These are phyloP conservation scores for Arthrobotrys conoides DNA, from an alignment of 2,329 filamentous ascomycete species.

Conservation along the genomic window DNA sequence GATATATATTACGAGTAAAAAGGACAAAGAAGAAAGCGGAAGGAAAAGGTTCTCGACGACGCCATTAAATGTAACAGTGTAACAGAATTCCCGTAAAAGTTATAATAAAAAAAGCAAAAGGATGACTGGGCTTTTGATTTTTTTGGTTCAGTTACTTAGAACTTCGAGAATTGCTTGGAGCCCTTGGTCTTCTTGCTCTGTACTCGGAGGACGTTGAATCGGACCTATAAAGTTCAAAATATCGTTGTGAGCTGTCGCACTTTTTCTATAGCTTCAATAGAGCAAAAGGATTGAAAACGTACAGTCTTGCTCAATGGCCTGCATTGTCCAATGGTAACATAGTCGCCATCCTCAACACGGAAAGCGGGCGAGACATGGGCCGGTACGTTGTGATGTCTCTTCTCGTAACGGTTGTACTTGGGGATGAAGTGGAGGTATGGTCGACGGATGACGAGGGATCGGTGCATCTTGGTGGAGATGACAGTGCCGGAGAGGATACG, in stretches of 20 bases:
- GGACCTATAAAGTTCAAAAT: conserved; percentile 74
- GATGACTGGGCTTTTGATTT: conserved; percentile 17
- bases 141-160: conserved; percentile 74
- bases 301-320: conserved; percentile 99
- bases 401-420: conserved; percentile 99
- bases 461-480: conserved; percentile 99
- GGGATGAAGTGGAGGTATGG: conserved; percentile 99
- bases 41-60: conserved; percentile 57
- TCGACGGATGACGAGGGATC: conserved; percentile 98
- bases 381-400: conserved; percentile 99
- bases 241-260: conserved; percentile 11
- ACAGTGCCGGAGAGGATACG: conserved; percentile 99
- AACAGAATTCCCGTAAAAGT: conserved; percentile 57
- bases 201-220: conserved; percentile 99
- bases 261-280: conserved; percentile 11
- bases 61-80: conserved; percentile 58
- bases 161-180: conserved; percentile 99
- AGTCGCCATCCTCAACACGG: conserved; percentile 99
- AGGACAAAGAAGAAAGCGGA: conserved; percentile 22
- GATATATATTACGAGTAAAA: conserved; percentile 59
- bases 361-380: conserved; percentile 99
- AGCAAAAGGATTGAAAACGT: no score
- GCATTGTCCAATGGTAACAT: conserved; percentile 99
- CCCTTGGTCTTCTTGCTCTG: conserved; percentile 96
- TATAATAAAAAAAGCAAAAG: conserved; percentile 39